Percentiles rank a stretch among this genome's conserved stretches.
Evolutionary conservation across 139 green algal species (phyloP).

Genomic region (Monoraphidium neglectum): DNA sequence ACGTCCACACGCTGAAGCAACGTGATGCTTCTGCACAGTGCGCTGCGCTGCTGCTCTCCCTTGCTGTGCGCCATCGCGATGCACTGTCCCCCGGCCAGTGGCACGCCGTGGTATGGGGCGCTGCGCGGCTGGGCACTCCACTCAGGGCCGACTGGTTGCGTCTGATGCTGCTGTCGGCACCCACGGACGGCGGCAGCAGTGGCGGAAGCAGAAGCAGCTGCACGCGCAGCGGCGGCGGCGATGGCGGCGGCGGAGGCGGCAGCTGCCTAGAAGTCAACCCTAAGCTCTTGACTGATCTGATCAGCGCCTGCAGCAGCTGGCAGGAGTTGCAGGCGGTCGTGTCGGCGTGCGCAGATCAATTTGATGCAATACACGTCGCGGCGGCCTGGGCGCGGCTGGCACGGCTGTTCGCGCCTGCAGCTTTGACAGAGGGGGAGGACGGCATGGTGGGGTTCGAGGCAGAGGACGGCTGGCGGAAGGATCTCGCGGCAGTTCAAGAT

Average conservation of each 20-base stretch:
- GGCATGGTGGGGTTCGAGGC: too few species aligned
- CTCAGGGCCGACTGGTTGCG: not conserved
- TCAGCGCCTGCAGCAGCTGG: not conserved
- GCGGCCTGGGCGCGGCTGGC: too few species aligned
- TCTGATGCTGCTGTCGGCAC: not conserved
- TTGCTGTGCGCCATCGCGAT: not conserved
- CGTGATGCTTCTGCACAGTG: not conserved
- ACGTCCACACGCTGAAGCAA: not conserved
- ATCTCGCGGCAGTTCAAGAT: too few species aligned
- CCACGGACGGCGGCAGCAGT: not conserved
- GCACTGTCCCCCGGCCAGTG: not conserved
- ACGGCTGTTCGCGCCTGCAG: too few species aligned
- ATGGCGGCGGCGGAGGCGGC: not conserved
- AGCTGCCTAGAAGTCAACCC: not conserved
- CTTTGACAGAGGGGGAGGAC: too few species aligned
- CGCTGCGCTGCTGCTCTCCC: not conserved
- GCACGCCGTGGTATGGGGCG: not conserved
- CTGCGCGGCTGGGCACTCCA: constrained; percentile 1
- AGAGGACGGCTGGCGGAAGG: too few species aligned
- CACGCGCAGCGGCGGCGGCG: not conserved
- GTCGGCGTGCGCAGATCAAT: too few species aligned
- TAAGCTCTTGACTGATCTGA: constrained; percentile 15
- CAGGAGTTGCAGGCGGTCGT: constrained; percentile 8
- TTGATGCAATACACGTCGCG: too few species aligned
- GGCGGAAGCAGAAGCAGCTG: constrained; percentile 12